Percentiles rank a stretch among this genome's conserved stretches.
phyloP scores from a whole-genome alignment of 176 grass and related monocot species.

The Musa schizocarpa region DNA sequence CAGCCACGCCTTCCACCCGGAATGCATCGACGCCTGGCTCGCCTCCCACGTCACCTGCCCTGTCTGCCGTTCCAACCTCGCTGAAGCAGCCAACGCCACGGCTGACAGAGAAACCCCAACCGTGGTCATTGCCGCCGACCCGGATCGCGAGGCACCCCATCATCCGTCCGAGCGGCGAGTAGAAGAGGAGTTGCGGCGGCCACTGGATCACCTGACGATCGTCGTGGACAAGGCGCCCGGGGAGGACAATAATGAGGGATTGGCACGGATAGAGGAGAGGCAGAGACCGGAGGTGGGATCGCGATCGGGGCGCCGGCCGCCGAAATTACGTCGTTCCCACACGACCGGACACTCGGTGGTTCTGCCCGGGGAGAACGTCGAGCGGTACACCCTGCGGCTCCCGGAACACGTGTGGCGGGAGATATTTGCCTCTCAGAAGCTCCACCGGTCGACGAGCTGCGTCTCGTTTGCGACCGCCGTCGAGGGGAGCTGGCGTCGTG shows the following conservation, averaged over 20 bases:
- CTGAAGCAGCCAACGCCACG: neutral
- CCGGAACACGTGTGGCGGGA: slow-evolving; percentile 53
- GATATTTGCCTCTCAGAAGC: slow-evolving; percentile 35
- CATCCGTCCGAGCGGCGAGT: slow-evolving; percentile 6
- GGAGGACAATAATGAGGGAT: slow-evolving; percentile 30
- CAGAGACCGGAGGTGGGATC: slow-evolving; percentile 43
- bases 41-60: slow-evolving; percentile 73
- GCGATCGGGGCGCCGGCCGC: slow-evolving; percentile 35
- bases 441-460: slow-evolving; percentile 54
- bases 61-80: slow-evolving; percentile 64
- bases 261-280: slow-evolving; percentile 39
- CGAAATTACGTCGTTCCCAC: slow-evolving; percentile 3
- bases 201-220: slow-evolving; percentile 32
- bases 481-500: slow-evolving; percentile 40
- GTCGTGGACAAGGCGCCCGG: slow-evolving; percentile 25
- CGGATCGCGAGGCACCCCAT: neutral
- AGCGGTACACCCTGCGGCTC: slow-evolving; percentile 70
- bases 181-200: neutral
- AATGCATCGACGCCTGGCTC: slow-evolving; percentile 79
- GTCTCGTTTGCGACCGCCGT: slow-evolving; percentile 23
- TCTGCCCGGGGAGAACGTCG: slow-evolving; percentile 2
- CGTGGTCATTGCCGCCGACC: neutral
- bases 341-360: slow-evolving; percentile 51
- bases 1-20: slow-evolving; percentile 63
- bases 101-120: too few relatives aligned